Base-by-base conservation (phyloP, 306 rosid genomes). In the Herpetospermum pedunculosum region DNA sequence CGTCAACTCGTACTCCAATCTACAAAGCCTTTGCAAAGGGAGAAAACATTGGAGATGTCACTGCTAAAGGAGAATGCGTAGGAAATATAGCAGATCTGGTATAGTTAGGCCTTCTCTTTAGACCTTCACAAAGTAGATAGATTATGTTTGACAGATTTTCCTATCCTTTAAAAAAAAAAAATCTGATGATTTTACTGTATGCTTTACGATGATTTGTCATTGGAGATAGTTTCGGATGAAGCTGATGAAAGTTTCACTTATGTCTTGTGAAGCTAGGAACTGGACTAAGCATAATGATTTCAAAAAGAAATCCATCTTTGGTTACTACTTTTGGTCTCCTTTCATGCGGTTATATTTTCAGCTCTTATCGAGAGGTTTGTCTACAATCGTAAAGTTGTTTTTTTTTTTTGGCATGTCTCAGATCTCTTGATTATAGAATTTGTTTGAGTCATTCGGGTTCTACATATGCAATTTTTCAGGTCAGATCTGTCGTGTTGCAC, bases 21-120 rank as follows among this genome's bases (percentile, higher is more conserved):
- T 94, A 94, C 86, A 94, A 94, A 80, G 99, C 99, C 43, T 94
- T 94, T 84, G 99, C 99, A 75, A 89, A 82, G 85, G 99, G 99
- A 82, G 99, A 94, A 77, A 94, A 94, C 82, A 94, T 94, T 12
- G 99, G 99, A 67, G 99, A 94, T 80, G 99, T 94, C 80, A 94
- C 99, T 54, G 99, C 97, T 60, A 94, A 94, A 82, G 99, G 99
- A 78, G 99, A 94, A 84, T 94, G 97, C 79, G 96, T 94, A 65
- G 96, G 99, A 69, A 94, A 94, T 82, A 80, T 94, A 79, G 97
- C 99, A 2, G 99, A 94, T 80, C 85, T 94, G 87, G 99, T 94
- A 89, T 75, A 83, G 84, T 83, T 80, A 62, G 70, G 8, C 75
- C 64, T 77, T 85, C 81, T 32, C 69, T 46, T 46, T 57, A 8